A percentile compares a stretch with the other conserved stretches of the same genome.
These are phyloP conservation scores for Pichia sp. DNA, from an alignment of 1,139 yeast species.

Conservation along the genomic window DNA sequence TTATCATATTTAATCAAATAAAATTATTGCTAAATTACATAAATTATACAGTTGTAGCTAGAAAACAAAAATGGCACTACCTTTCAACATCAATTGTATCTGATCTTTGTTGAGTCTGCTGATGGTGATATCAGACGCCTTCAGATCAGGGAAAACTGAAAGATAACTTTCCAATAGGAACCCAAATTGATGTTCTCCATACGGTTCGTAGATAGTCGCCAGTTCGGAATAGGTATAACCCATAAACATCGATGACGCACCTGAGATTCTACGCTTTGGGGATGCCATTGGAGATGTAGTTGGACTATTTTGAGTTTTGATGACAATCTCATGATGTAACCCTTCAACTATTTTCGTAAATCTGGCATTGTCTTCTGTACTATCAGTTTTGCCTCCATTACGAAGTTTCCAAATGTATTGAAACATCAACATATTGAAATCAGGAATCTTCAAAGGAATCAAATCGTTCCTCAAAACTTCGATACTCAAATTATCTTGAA, in stretches of 20 bases:
- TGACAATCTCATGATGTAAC: neutral
- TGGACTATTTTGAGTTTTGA: neutral
- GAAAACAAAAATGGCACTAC: constrained; percentile 5
- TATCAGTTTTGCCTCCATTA: neutral
- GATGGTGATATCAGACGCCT: neutral
- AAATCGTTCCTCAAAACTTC: constrained; percentile 14
- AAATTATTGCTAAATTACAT: too few relatives aligned
- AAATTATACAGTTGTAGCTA: too few relatives aligned
- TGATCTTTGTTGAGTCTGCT: neutral
- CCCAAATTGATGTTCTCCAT: constrained; percentile 11
- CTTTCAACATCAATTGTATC: neutral
- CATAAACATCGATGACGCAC: neutral
- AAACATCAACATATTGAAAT: constrained; percentile 18
- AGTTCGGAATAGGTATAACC: constrained; percentile 3
- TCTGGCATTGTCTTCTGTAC: neutral
- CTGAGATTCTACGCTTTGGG: neutral
- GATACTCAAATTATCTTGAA: constrained; percentile 17
- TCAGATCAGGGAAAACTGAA: constrained; percentile 5
- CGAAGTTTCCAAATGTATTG: constrained; percentile 19
- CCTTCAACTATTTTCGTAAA: neutral
- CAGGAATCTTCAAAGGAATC: constrained; percentile 21
- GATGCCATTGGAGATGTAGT: neutral
- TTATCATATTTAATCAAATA: too few relatives aligned
- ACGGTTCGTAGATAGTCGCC: constrained; percentile 5
- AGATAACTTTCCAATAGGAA: constrained; percentile 7